Conservation (phyloP, 495 filamentous ascomycete species). For the Achaetomiella virescens region DNA sequence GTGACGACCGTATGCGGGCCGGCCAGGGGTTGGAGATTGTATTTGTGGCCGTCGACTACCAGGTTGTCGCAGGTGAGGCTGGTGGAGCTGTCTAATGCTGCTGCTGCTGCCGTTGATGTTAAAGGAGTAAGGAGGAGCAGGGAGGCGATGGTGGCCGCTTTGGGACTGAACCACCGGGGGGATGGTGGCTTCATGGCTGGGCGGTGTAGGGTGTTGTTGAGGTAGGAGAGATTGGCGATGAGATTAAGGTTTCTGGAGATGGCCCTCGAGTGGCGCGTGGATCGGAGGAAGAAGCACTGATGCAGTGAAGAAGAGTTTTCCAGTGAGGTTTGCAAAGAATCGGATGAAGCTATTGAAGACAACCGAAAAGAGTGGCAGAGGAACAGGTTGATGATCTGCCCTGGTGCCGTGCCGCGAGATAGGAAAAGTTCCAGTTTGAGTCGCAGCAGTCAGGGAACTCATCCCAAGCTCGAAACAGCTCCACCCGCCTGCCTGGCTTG, state of each 20-base stretch:
- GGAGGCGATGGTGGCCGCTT: constrained; percentile 3
- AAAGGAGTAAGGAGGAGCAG: constrained; percentile 21
- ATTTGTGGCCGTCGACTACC: constrained; percentile 48
- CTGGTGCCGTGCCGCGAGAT: background rate
- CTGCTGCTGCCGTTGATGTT: constrained; percentile 27
- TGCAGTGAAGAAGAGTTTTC: too few species aligned
- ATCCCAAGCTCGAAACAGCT: background rate
- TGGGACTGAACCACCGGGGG: background rate
- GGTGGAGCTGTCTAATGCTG: background rate
- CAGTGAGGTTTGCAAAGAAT: too few species aligned
- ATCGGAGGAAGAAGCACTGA: too few species aligned
- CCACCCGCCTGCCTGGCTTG: background rate
- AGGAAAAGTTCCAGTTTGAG: too few species aligned
- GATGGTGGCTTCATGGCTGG: constrained; percentile 8
- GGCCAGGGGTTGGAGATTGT: constrained; percentile 58
- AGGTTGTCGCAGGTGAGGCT: constrained; percentile 50
- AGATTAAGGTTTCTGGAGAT: background rate
- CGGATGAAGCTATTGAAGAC: too few species aligned
- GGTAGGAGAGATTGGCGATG: background rate
- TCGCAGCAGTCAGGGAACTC: background rate
- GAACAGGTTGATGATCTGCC: background rate
- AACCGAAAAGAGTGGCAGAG: background rate
- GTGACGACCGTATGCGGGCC: constrained; percentile 73
- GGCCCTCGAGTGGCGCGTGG: too few species aligned
- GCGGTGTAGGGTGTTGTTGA: background rate